phyloP scores from a whole-genome alignment of 176 grass and related monocot genomes.

The Puya raimondii region DNA sequence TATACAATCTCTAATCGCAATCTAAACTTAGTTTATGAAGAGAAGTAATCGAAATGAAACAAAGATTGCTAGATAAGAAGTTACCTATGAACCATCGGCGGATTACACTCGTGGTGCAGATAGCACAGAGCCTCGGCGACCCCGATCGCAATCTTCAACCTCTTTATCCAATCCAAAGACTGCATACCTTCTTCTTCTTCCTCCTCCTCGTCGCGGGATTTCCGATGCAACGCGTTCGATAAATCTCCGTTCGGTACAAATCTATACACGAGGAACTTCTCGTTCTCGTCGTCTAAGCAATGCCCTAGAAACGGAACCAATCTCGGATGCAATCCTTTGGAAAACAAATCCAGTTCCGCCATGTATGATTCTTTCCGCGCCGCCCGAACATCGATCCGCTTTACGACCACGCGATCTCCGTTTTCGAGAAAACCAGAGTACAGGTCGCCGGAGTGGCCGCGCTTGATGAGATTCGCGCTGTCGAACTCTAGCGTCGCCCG shows the following conservation, averaged over 20 bases:
- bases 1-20: too few species aligned
- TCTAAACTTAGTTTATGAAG: background rate
- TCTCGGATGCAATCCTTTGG: slow-evolving; percentile 54
- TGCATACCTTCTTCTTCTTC: slow-evolving; percentile 80
- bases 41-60: background rate
- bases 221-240: slow-evolving; percentile 57
- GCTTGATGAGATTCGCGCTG: slow-evolving; percentile 62
- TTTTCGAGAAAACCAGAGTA: slow-evolving; percentile 62
- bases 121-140: slow-evolving; percentile 89
- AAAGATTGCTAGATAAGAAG: background rate
- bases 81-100: slow-evolving; percentile 97
- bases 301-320: slow-evolving; percentile 74
- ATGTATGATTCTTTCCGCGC: slow-evolving; percentile 49
- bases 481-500: slow-evolving; percentile 45
- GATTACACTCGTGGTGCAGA: slow-evolving; percentile 80
- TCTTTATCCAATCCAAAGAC: slow-evolving; percentile 99
- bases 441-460: slow-evolving; percentile 67
- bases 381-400: slow-evolving; percentile 42
- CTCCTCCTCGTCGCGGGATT: slow-evolving; percentile 34
- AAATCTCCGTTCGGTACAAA: slow-evolving; percentile 70
- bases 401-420: slow-evolving; percentile 52
- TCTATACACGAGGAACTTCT: slow-evolving; percentile 85
- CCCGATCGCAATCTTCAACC: slow-evolving; percentile 93
- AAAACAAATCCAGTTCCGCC: slow-evolving; percentile 71
- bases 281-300: slow-evolving; percentile 58